Conservation (phyloP, 2,329 filamentous ascomycete species). For the Setomelanomma holmii region DNA sequence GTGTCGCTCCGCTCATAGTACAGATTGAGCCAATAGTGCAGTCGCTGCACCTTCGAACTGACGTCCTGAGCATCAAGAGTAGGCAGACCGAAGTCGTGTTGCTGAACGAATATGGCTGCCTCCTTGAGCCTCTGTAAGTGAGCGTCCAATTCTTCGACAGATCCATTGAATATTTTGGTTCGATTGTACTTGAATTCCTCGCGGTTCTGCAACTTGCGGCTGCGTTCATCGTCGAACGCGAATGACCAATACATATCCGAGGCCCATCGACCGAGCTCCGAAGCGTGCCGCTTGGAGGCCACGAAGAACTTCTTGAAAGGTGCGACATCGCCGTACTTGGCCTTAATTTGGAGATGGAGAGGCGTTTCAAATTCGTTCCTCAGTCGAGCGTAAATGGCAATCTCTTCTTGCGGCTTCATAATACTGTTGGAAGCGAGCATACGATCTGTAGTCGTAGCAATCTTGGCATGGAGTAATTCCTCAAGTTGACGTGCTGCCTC, state of each 20-base stretch:
- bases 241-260: conserved; percentile 82
- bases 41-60: conserved; percentile 74
- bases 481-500: conserved; percentile 77
- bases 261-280: conserved; percentile 81
- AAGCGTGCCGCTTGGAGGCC: conserved; percentile 66
- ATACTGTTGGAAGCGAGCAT: conserved; percentile 65
- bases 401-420: conserved; percentile 65
- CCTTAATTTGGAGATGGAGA: conserved; percentile 66
- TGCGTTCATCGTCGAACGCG: conserved; percentile 68
- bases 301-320: conserved; percentile 65
- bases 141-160: conserved; percentile 56
- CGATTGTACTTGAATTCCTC: conserved; percentile 53
- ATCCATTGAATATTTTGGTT: conserved; percentile 23
- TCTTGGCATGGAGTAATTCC: conserved; percentile 76
- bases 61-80: conserved; percentile 54
- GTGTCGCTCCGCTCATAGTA: conserved; percentile 67
- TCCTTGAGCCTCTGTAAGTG: conserved; percentile 65
- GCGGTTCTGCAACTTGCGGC: conserved; percentile 66
- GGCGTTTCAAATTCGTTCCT: conserved; percentile 65
- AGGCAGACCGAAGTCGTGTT: conserved; percentile 56
- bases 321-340: conserved; percentile 59
- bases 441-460: conserved; percentile 75
- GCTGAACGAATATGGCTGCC: conserved; percentile 63
- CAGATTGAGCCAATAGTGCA: conserved; percentile 66
- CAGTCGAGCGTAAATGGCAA: conserved; percentile 64